A percentile compares a stretch with the other conserved stretches of the same genome.
Evolutionary conservation across 345 rosid genomes (phyloP).

Genomic region (Linum lewisii): DNA sequence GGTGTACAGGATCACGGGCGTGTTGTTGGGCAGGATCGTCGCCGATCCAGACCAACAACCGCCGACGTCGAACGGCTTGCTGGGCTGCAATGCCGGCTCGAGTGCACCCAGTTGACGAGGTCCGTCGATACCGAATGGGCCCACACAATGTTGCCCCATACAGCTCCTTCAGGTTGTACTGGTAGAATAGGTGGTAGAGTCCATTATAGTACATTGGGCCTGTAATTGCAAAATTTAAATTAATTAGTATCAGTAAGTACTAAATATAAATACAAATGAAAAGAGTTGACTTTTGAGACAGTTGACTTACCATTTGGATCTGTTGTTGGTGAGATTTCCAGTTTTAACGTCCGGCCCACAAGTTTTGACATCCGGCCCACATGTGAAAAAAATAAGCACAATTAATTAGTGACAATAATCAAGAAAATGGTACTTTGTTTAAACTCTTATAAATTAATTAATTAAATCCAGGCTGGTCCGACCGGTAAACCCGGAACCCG

Average conservation of each 20-base stretch:
- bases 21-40: conserved; percentile 46
- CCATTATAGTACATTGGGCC: conserved; percentile 81
- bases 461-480: no score
- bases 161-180: conserved; percentile 77
- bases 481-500: no score
- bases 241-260: not conserved
- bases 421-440: no score
- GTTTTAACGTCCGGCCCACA: no score
- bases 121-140: conserved; percentile 90
- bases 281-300: no score
- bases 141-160: conserved; percentile 95
- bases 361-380: not conserved
- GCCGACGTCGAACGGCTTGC: conserved; percentile 52
- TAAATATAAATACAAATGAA: not conserved
- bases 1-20: conserved; percentile 66
- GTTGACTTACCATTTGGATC: conserved; percentile 33
- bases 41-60: conserved; percentile 97
- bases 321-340: conserved; percentile 8
- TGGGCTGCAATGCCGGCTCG: conserved; percentile 55
- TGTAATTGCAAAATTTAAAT: conserved; percentile 7
- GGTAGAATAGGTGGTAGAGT: conserved; percentile 74
- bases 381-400: not conserved
- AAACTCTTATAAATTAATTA: no score
- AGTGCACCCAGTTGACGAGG: conserved; percentile 68
- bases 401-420: not conserved